A percentile compares a stretch with the other conserved stretches of the same genome.
phyloP scores from a whole-genome alignment of 2,329 filamentous ascomycete species.

The Penicillium sp. region DNA sequence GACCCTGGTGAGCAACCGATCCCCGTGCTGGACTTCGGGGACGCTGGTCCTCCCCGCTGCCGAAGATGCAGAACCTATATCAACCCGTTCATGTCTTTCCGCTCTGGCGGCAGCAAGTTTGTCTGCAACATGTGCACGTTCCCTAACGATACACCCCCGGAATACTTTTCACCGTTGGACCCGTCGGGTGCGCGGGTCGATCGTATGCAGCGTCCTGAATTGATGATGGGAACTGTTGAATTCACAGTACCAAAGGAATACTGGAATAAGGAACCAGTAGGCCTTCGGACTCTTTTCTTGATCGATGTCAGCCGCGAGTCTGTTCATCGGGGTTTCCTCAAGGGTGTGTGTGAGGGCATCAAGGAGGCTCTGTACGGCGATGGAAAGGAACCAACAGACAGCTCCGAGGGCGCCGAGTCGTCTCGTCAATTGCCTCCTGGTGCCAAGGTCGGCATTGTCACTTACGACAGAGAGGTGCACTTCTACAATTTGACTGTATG shows the following conservation, averaged over 20 bases:
- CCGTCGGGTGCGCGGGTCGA: slow-evolving; percentile 85
- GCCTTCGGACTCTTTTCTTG: slow-evolving; percentile 83
- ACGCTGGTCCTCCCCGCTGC: slow-evolving; percentile 85
- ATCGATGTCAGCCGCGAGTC: slow-evolving; percentile 93
- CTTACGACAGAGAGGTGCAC: slow-evolving; percentile 94
- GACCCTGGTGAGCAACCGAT: slow-evolving; percentile 84
- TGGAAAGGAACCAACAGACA: slow-evolving; percentile 55
- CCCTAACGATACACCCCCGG: slow-evolving; percentile 86
- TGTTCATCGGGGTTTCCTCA: slow-evolving; percentile 84
- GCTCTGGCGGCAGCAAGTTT: slow-evolving; percentile 90
- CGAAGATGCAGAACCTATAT: slow-evolving; percentile 93
- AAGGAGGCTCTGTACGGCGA: slow-evolving; percentile 79
- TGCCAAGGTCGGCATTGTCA: slow-evolving; percentile 89
- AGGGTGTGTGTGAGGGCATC: slow-evolving; percentile 88
- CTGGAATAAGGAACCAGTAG: slow-evolving; percentile 92
- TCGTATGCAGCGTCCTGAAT: slow-evolving; percentile 82
- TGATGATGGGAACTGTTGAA: slow-evolving; percentile 90
- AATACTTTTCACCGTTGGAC: slow-evolving; percentile 92
- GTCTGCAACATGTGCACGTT: slow-evolving; percentile 98
- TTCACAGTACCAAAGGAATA: slow-evolving; percentile 98
- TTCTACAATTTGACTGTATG: slow-evolving; percentile 92
- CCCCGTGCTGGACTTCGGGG: slow-evolving; percentile 93
- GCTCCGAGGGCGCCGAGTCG: slow-evolving; percentile 53
- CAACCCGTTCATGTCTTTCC: slow-evolving; percentile 99
- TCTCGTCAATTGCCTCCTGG: slow-evolving; percentile 68